These are phyloP conservation scores for Fusarium albidum DNA, from an alignment of 2,329 filamentous ascomycete genomes.

Conservation along the genomic window DNA sequence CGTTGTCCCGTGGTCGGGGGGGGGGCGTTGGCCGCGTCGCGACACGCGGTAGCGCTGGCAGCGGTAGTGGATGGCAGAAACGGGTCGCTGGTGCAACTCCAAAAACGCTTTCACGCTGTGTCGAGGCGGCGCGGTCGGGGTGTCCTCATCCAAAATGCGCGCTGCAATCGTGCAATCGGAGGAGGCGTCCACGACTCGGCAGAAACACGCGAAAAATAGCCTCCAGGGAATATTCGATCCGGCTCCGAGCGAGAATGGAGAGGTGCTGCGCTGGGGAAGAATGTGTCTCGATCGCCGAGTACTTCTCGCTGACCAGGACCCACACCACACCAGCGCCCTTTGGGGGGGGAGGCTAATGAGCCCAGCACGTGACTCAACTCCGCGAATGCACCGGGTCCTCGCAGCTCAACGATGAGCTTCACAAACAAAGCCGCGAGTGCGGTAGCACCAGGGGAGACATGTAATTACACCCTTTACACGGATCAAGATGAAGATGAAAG, in stretches of 20 bases:
- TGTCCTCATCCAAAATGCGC: conserved; percentile 44
- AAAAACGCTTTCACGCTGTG: conserved; percentile 42
- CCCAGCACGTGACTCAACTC: conserved; percentile 43
- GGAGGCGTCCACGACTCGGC: conserved; percentile 34
- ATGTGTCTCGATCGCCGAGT: conserved; percentile 50
- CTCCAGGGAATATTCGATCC: conserved; percentile 35
- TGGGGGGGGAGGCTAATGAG: conserved; percentile 42
- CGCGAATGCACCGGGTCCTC: conserved; percentile 2
- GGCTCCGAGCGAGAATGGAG: conserved; percentile 40
- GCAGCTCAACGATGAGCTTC: neutral
- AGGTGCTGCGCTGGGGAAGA: conserved; percentile 46
- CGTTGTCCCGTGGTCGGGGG: conserved; percentile 35
- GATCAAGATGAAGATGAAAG: neutral
- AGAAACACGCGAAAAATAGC: conserved; percentile 34
- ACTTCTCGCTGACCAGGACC: conserved; percentile 40
- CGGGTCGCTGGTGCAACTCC: conserved; percentile 50
- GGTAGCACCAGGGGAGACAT: neutral
- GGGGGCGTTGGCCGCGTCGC: conserved; percentile 47
- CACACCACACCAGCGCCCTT: conserved; percentile 42
- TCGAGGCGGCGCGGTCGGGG: conserved; percentile 45
- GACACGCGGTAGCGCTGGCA: conserved; percentile 49
- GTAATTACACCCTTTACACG: neutral
- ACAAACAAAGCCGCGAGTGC: neutral
- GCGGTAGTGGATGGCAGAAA: conserved; percentile 46
- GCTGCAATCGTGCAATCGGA: conserved; percentile 44